phyloP scores from a whole-genome alignment of 2,329 filamentous ascomycete genomes.

The Penicillium sumatraense region DNA sequence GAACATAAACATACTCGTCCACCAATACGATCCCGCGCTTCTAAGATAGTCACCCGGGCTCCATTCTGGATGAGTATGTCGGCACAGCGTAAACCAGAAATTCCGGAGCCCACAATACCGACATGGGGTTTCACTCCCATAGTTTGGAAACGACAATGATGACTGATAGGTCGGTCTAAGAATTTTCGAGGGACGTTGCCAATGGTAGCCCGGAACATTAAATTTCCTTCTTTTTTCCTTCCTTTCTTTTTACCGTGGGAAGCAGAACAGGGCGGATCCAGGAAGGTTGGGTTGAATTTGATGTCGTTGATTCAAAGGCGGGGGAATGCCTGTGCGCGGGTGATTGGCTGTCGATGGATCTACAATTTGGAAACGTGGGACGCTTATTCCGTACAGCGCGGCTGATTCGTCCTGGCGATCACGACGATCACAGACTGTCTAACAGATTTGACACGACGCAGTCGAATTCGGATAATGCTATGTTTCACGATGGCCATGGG shows the following conservation, averaged over 20 bases:
- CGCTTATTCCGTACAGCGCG: background rate
- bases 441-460: too few species aligned
- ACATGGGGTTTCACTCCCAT: constrained; percentile 53
- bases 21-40: constrained; percentile 63
- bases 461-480: too few species aligned
- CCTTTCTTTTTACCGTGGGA: too few species aligned
- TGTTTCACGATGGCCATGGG: background rate
- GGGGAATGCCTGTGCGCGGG: constrained; percentile 8
- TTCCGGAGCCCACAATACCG: constrained; percentile 64
- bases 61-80: constrained; percentile 62
- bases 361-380: too few species aligned
- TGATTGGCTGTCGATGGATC: constrained; percentile 24
- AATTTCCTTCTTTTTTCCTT: too few species aligned
- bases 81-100: constrained; percentile 64
- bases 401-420: background rate
- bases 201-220: constrained; percentile 6
- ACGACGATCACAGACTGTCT: background rate
- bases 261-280: background rate
- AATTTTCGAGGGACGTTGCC: background rate
- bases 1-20: constrained; percentile 53
- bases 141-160: background rate
- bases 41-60: constrained; percentile 62
- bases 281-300: too few species aligned
- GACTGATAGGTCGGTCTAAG: background rate
- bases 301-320: constrained; percentile 14